Conservation (phyloP, 768 basidiomycete genomes). For the Leccinum sublutescens region DNA sequence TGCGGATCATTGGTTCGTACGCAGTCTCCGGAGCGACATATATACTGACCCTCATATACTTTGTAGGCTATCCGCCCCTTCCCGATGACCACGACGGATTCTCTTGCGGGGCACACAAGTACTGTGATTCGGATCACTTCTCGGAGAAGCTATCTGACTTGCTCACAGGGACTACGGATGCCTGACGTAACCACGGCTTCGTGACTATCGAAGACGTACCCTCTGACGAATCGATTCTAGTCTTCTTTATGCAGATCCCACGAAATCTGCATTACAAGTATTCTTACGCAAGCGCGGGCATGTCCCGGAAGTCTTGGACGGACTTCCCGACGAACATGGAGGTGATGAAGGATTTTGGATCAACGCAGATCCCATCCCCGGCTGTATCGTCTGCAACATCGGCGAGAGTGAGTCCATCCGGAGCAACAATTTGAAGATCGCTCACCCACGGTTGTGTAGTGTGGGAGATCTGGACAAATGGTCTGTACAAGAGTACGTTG, state of each 20-base stretch:
- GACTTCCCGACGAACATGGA: constrained; percentile 51
- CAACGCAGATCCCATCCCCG: constrained; percentile 77
- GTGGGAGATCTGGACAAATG: constrained; percentile 93
- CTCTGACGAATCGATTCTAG: constrained; percentile 39
- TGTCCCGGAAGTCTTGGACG: constrained; percentile 28
- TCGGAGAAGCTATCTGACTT: constrained; percentile 5
- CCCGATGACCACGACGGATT: constrained; percentile 77
- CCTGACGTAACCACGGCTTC: constrained; percentile 56
- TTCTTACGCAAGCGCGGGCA: constrained; percentile 51
- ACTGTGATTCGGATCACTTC: constrained; percentile 5
- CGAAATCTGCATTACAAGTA: constrained; percentile 78
- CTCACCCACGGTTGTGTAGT: constrained; percentile 41
- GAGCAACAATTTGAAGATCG: background rate
- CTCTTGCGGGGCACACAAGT: constrained; percentile 93
- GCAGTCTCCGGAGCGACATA: background rate
- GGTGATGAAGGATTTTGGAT: constrained; percentile 72
- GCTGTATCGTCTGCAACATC: constrained; percentile 87
- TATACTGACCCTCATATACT: background rate
- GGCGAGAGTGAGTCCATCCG: constrained; percentile 68
- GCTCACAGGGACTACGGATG: constrained; percentile 81
- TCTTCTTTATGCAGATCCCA: constrained; percentile 84
- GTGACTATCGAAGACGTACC: background rate
- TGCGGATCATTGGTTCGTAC: constrained; percentile 72
- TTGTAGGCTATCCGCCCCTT: constrained; percentile 80
- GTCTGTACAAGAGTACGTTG: constrained; percentile 84